Percentiles rank a stretch among this genome's conserved stretches.
Evolutionary conservation across 1,284 basidiomycete genomes (phyloP).

Genomic region (Cutaneotrichosporon sp.): DNA sequence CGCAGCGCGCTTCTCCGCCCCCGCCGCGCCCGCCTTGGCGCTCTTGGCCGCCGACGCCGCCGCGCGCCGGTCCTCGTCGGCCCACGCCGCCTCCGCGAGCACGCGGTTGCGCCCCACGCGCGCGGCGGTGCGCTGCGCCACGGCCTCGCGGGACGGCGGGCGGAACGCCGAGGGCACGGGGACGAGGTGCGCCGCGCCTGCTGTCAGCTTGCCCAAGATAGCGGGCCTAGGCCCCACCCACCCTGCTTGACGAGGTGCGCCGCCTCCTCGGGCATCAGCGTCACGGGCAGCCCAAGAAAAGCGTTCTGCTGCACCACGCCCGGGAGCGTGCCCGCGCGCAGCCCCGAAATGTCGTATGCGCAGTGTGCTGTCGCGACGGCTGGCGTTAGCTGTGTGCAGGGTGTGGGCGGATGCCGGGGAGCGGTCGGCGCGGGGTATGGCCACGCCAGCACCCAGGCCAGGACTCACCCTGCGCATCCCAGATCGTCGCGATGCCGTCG

Average conservation of each 20-base stretch:
- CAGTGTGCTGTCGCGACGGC: conserved; percentile 77
- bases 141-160: conserved; percentile 59
- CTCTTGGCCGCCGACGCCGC: conserved; percentile 40
- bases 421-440: no score
- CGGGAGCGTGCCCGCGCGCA: conserved; percentile 86
- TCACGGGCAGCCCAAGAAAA: conserved; percentile 86
- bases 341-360: conserved; percentile 77
- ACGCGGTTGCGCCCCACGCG: conserved; percentile 30
- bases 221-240: conserved; percentile 50
- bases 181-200: conserved; percentile 75
- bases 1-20: conserved; percentile 64
- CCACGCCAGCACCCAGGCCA: no score
- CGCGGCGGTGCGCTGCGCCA: conserved; percentile 52
- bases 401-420: no score
- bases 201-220: conserved; percentile 6
- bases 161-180: conserved; percentile 67
- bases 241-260: conserved; percentile 80
- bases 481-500: conserved; percentile 51
- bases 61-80: conserved; percentile 57
- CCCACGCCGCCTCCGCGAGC: conserved; percentile 16
- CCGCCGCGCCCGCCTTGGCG: conserved; percentile 60
- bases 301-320: conserved; percentile 95
- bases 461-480: conserved; percentile 53
- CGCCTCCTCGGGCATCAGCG: conserved; percentile 89
- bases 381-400: conserved; percentile 28